A percentile compares a stretch with the other conserved stretches of the same genome.
These are phyloP conservation scores for Xylariales sp. DNA, from an alignment of 2,329 filamentous ascomycete genomes.

Conservation along the genomic window DNA sequence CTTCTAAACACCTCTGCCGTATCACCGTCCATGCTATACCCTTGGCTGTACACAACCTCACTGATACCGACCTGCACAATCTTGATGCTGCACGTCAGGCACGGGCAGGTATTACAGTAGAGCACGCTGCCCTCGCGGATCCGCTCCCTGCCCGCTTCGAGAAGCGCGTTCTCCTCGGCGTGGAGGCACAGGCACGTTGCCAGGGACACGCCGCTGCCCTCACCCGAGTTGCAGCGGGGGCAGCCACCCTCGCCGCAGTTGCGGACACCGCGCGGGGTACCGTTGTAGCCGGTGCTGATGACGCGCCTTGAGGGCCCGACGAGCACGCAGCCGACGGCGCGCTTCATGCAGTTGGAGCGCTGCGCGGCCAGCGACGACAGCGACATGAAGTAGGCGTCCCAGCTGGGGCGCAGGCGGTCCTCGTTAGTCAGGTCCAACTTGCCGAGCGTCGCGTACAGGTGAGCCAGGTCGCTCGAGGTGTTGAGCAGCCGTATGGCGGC, in stretches of 20 bases:
- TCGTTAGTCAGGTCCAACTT: slow-evolving; percentile 73
- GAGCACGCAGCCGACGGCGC: slow-evolving; percentile 89
- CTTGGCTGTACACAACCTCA: slow-evolving; percentile 91
- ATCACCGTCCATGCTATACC: slow-evolving; percentile 89
- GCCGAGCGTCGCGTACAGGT: slow-evolving; percentile 68
- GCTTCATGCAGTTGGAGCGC: slow-evolving; percentile 96
- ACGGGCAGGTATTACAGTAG: slow-evolving; percentile 96
- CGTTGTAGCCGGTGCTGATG: slow-evolving; percentile 95
- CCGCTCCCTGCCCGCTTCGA: slow-evolving; percentile 89
- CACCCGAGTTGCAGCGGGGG: slow-evolving; percentile 74
- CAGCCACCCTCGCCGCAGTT: slow-evolving; percentile 96
- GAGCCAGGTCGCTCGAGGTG: slow-evolving; percentile 65
- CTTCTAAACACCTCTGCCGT: slow-evolving; percentile 78
- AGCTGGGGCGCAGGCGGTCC: slow-evolving; percentile 77
- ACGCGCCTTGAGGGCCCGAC: slow-evolving; percentile 78
- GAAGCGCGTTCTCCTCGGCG: slow-evolving; percentile 92
- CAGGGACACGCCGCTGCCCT: slow-evolving; percentile 66
- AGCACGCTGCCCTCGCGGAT: slow-evolving; percentile 78
- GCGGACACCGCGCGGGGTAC: slow-evolving; percentile 80
- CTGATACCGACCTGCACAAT: slow-evolving; percentile 94
- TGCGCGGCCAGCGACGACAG: slow-evolving; percentile 88
- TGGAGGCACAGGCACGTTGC: slow-evolving; percentile 94
- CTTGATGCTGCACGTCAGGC: slow-evolving; percentile 96
- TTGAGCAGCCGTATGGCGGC: slow-evolving; percentile 86
- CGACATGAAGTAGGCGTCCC: slow-evolving; percentile 98